Evolutionary conservation across 257 asterid species (phyloP).

Genomic region (Jaltomata sinuosa): DNA sequence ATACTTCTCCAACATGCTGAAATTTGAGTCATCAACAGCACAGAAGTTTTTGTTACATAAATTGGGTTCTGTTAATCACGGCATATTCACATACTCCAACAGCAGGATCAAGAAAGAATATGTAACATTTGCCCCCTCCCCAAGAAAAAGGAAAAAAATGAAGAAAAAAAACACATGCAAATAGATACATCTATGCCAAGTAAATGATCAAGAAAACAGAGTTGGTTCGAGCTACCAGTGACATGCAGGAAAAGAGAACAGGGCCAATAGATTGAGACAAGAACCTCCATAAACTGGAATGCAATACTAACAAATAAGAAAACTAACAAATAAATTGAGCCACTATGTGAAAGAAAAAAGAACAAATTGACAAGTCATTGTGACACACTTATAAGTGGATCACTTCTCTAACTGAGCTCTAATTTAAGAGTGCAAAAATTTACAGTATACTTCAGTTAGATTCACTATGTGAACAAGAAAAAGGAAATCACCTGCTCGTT

Average conservation of each 20-base stretch:
- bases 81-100: background rate
- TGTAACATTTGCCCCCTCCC: background rate
- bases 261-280: background rate
- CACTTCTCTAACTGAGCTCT: background rate
- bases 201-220: background rate
- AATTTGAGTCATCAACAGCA: background rate
- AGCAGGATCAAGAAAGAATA: background rate
- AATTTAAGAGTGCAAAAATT: background rate
- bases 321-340: background rate
- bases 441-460: background rate
- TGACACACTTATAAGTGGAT: background rate
- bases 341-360: background rate
- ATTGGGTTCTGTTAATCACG: background rate
- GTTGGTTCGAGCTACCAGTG: background rate
- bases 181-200: background rate
- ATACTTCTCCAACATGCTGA: background rate
- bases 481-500: constrained; percentile 67
- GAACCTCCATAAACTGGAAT: background rate
- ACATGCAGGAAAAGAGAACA: background rate
- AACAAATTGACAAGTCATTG: background rate
- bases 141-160: background rate
- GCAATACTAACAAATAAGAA: background rate
- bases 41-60: background rate
- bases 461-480: background rate
- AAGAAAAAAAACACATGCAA: background rate